Evolutionary conservation across 345 rosid species (phyloP), one percentile per base, ranked within the genome.

Genomic region (Clarkia xantiana): DNA sequence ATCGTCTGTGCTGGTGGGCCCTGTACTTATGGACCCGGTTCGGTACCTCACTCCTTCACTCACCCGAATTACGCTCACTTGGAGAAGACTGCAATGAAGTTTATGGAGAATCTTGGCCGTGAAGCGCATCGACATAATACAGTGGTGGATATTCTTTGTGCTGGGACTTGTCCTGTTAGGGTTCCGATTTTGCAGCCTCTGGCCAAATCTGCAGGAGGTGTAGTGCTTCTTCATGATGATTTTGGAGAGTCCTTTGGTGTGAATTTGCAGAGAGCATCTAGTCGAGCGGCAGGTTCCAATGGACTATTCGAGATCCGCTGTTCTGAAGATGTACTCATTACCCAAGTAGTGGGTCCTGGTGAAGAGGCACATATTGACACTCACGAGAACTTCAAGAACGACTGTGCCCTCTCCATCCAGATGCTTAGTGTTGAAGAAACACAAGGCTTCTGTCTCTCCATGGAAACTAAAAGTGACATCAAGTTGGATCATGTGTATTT

Each of bases 191-290:
- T 93, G 60, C 94, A 84, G 79, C 97, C 95, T 58, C 94, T 93
- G 62, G 77, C 88, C 52, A 87, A 84, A 65, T 75, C 95, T 66
- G 82, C 97, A 13, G 99, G 99, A 9, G 99, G 99, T 62, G 94
- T 82, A 46, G 57, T 93, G 76, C 73, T 93, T 60, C 99, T 93
- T 51, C 95, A 93, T 51, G 95, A 93, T 63, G 99, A 93, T 71
- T 93, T 93, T 68, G 95, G 99, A 40, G 99, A 93, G 75, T 90
- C 97, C 50, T 93, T 93, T 63, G 94, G 97, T 49, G 85, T 93
- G 58, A 90, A 87, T 58, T 79, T 87, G 80, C 95, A 93, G 68
- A 77, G 95, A 63, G 97, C 99, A 38, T 76, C 94, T 62, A 66
- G 74, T 20, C 74, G 99, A 63, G 88, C 87, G 16, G 84, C 91